These are phyloP conservation scores for Sideroxylon spinosum DNA, from an alignment of 179 eudicot genomes.

Conservation along the genomic window DNA sequence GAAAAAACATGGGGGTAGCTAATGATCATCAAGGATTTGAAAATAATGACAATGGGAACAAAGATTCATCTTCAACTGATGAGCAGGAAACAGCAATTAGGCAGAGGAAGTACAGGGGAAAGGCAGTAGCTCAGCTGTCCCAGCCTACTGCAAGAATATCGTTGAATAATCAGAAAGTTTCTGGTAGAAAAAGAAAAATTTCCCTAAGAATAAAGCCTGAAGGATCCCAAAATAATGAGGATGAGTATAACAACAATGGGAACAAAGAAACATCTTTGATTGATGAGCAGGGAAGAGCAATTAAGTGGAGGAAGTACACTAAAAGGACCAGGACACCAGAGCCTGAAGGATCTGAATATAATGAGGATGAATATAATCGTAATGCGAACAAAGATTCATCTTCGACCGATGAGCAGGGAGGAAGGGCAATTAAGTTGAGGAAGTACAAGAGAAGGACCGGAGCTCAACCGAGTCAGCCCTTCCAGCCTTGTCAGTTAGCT, in stretches of 20 bases:
- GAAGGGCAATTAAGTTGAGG: constrained; percentile 43
- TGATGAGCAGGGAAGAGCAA: constrained; percentile 52
- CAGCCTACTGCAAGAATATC: constrained; percentile 30
- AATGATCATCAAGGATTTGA: constrained; percentile 25
- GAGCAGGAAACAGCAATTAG: constrained; percentile 48
- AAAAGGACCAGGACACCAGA: constrained; percentile 28
- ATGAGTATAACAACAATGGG: constrained; percentile 41
- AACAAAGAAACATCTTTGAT: constrained; percentile 54
- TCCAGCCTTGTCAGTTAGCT: constrained; percentile 40
- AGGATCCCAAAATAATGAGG: constrained; percentile 44
- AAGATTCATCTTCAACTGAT: constrained; percentile 54
- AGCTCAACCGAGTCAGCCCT: constrained; percentile 16
- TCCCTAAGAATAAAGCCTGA: constrained; percentile 1
- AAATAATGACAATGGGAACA: constrained; percentile 37
- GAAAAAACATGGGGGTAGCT: constrained; percentile 17
- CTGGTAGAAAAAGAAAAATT: no score
- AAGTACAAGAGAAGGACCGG: constrained; percentile 42
- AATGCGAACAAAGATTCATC: constrained; percentile 50
- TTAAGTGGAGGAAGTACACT: constrained; percentile 40
- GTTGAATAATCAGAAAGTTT: no score
- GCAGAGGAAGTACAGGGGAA: constrained; percentile 42
- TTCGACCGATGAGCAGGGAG: constrained; percentile 50
- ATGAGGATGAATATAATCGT: constrained; percentile 47
- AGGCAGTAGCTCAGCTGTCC: constrained; percentile 18
- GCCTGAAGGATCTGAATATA: constrained; percentile 31